A percentile compares a stretch with the other conserved stretches of the same genome.
Evolutionary conservation across 139 green algal species (phyloP).

Genomic region (Chlamydomonas applanata): DNA sequence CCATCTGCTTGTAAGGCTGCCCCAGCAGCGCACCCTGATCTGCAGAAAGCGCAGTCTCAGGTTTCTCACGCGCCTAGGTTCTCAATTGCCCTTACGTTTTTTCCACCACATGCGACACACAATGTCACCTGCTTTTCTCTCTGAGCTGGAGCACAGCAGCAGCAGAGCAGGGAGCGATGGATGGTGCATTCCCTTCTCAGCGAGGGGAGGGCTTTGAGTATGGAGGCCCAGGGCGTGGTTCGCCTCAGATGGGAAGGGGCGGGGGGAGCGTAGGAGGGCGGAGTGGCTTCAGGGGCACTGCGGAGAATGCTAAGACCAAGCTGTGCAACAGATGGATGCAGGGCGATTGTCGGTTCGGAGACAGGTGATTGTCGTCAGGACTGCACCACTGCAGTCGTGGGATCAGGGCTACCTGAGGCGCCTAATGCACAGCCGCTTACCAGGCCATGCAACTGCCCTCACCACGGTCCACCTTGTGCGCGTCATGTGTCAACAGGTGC

Average conservation of each 20-base stretch:
- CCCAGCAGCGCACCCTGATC: too few species aligned
- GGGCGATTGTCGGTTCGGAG: constrained; percentile 89
- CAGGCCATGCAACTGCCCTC: not conserved
- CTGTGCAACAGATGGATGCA: constrained; percentile 80
- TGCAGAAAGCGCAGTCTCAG: too few species aligned
- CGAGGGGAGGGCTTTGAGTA: constrained; percentile 9
- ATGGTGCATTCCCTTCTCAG: constrained; percentile 19
- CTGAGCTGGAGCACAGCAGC: too few species aligned
- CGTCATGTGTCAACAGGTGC: constrained; percentile 43
- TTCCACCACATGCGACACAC: too few species aligned
- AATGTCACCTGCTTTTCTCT: too few species aligned
- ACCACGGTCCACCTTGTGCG: not conserved
- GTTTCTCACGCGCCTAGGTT: too few species aligned
- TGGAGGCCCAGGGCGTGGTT: not conserved
- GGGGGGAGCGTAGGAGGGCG: constrained; percentile 1
- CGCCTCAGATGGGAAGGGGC: not conserved
- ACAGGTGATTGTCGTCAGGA: constrained; percentile 26
- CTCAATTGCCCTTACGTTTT: too few species aligned
- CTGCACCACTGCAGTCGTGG: not conserved
- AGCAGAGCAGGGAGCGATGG: constrained; percentile 11
- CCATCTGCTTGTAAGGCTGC: too few species aligned
- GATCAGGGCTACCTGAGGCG: not conserved
- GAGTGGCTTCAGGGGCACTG: constrained; percentile 74
- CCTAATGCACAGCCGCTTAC: too few species aligned
- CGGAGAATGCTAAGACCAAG: constrained; percentile 85